These are phyloP conservation scores for Petasospora rhodanensis DNA, from an alignment of 1,139 yeast genomes.

Conservation along the genomic window DNA sequence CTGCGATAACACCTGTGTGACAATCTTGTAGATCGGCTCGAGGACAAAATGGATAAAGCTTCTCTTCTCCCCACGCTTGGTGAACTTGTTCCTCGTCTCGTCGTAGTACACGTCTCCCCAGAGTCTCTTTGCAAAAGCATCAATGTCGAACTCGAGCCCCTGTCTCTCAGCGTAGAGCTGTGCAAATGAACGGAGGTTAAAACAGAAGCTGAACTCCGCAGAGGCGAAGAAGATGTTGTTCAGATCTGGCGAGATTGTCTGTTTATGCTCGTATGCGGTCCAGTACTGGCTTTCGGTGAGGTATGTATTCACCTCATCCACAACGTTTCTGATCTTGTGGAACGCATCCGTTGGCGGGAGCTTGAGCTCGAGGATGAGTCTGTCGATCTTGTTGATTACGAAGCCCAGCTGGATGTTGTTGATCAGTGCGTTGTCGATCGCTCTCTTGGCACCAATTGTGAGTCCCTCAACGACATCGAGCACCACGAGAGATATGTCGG, in stretches of 20 bases:
- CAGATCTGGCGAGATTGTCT: slow-evolving; percentile 50
- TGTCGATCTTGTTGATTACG: slow-evolving; percentile 78
- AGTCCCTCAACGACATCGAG: slow-evolving; percentile 88
- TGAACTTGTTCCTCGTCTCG: slow-evolving; percentile 40
- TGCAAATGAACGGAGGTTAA: slow-evolving; percentile 65
- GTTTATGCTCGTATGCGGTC: slow-evolving; percentile 28
- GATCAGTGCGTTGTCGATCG: slow-evolving; percentile 45
- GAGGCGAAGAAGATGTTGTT: slow-evolving; percentile 77
- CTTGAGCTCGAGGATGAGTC: slow-evolving; percentile 71
- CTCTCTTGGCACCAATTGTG: slow-evolving; percentile 45
- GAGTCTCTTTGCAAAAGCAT: slow-evolving; percentile 46
- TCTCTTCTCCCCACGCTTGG: slow-evolving; percentile 35
- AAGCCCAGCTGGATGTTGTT: slow-evolving; percentile 50
- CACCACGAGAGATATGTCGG: slow-evolving; percentile 66
- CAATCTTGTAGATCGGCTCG: slow-evolving; percentile 76
- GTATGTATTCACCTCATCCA: slow-evolving; percentile 61
- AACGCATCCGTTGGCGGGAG: slow-evolving; percentile 74
- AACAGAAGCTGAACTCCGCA: slow-evolving; percentile 53
- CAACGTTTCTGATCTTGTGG: slow-evolving; percentile 54
- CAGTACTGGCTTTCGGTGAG: slow-evolving; percentile 31
- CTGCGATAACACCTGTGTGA: slow-evolving; percentile 56
- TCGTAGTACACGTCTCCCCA: slow-evolving; percentile 78
- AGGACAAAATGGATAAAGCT: slow-evolving; percentile 68
- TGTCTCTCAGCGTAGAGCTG: slow-evolving; percentile 36
- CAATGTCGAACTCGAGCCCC: slow-evolving; percentile 33